Conservation (phyloP, 2,329 filamentous ascomycete genomes). For the Escovopsis sp. region DNA sequence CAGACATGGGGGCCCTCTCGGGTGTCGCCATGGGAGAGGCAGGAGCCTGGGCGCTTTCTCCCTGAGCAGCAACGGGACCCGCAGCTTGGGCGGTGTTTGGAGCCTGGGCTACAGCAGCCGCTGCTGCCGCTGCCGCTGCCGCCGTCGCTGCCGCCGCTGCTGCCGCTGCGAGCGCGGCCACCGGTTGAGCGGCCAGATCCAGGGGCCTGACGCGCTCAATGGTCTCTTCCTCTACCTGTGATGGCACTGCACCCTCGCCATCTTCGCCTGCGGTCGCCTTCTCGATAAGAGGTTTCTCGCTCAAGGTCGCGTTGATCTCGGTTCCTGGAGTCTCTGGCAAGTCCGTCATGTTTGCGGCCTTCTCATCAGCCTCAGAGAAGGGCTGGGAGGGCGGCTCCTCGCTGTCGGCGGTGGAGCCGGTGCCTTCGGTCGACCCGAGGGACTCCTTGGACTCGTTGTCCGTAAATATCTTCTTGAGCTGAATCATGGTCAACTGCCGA, state of each 20-base stretch:
- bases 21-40: conserved; percentile 2
- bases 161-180: conserved; percentile 6
- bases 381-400: conserved; percentile 32
- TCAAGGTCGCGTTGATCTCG: conserved; percentile 12
- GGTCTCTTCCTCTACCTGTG: conserved; percentile 14
- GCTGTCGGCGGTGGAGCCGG: conserved; percentile 36
- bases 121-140: too few species aligned
- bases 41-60: neutral
- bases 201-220: conserved; percentile 33
- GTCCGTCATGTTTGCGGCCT: conserved; percentile 28
- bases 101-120: too few species aligned
- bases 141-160: too few species aligned
- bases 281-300: conserved; percentile 11
- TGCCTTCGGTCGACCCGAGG: conserved; percentile 52
- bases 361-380: conserved; percentile 31
- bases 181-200: conserved; percentile 23
- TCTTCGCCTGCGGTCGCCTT: conserved; percentile 13
- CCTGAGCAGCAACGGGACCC: neutral
- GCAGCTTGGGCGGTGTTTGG: too few species aligned
- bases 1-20: conserved; percentile 10
- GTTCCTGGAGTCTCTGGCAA: conserved; percentile 13
- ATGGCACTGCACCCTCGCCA: conserved; percentile 14
- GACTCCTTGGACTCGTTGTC: conserved; percentile 76
- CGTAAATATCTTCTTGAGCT: conserved; percentile 87
- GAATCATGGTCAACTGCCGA: conserved; percentile 74